Conservation (phyloP, 345 rosid species). For the Pistacia vera region DNA sequence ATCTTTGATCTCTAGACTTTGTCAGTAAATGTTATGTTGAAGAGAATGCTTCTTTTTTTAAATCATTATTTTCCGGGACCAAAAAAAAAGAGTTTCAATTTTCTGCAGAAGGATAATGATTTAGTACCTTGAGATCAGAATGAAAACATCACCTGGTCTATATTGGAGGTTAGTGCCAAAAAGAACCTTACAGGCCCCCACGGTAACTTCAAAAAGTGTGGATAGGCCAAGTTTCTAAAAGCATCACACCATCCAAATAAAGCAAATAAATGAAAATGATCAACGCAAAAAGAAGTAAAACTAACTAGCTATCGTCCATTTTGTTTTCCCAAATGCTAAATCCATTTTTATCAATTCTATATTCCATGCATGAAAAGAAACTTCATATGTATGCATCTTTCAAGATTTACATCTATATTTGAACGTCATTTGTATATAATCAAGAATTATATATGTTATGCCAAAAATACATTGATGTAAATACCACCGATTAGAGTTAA, state of each 20-base stretch:
- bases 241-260: neutral
- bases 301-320: no score
- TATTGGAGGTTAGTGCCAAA: neutral
- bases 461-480: no score
- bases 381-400: no score
- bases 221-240: neutral
- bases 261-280: neutral
- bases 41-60: no score
- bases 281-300: neutral
- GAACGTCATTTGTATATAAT: no score
- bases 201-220: neutral
- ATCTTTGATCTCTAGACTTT: neutral
- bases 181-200: neutral
- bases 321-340: no score
- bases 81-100: neutral
- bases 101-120: neutral
- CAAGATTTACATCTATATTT: no score
- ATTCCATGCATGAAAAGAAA: no score
- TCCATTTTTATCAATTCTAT: no score
- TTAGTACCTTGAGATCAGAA: neutral
- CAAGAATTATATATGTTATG: no score
- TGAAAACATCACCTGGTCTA: neutral
- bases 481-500: no score
- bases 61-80: neutral
- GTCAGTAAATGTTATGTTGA: neutral